Evolutionary conservation across 768 basidiomycete species (phyloP).

Genomic region (Xanthoconium purpureum): DNA sequence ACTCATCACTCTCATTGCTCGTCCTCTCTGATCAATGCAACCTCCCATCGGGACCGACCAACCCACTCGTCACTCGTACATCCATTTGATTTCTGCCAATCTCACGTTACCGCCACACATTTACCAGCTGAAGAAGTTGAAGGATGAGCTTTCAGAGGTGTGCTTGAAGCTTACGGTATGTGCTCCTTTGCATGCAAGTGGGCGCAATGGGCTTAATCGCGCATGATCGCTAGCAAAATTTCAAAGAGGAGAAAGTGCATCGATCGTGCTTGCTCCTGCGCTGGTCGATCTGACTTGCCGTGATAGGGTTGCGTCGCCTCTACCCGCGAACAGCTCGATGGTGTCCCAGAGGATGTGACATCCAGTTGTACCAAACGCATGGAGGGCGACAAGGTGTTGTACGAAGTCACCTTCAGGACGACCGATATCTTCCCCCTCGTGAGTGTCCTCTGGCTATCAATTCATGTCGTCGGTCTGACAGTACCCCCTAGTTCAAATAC

Average conservation of each 20-base stretch:
- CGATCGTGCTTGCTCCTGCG: neutral
- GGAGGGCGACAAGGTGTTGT: conserved; percentile 55
- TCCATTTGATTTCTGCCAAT: too few species aligned
- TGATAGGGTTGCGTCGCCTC: conserved; percentile 59
- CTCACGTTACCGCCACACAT: too few species aligned
- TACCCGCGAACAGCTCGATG: conserved; percentile 71
- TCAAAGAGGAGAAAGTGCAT: conserved; percentile 80
- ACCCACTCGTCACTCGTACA: too few species aligned
- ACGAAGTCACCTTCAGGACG: conserved; percentile 77
- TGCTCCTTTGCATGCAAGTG: neutral
- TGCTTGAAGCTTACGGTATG: conserved; percentile 75
- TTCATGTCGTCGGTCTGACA: neutral
- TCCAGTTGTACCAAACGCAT: conserved; percentile 71
- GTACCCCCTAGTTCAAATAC: conserved; percentile 65
- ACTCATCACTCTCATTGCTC: neutral
- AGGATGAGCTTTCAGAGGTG: conserved; percentile 74
- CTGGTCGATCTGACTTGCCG: conserved; percentile 1
- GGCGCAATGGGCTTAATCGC: neutral
- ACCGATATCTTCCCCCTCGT: conserved; percentile 80
- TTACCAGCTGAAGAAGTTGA: conserved; percentile 58
- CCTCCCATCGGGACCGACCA: conserved; percentile 8
- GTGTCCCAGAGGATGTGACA: conserved; percentile 76
- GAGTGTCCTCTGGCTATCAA: conserved; percentile 18
- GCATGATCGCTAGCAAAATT: conserved; percentile 63
- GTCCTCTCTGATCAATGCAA: conserved; percentile 10